These are phyloP conservation scores for Margaritispora aquatica DNA, from an alignment of 495 filamentous ascomycete species.

Conservation along the genomic window DNA sequence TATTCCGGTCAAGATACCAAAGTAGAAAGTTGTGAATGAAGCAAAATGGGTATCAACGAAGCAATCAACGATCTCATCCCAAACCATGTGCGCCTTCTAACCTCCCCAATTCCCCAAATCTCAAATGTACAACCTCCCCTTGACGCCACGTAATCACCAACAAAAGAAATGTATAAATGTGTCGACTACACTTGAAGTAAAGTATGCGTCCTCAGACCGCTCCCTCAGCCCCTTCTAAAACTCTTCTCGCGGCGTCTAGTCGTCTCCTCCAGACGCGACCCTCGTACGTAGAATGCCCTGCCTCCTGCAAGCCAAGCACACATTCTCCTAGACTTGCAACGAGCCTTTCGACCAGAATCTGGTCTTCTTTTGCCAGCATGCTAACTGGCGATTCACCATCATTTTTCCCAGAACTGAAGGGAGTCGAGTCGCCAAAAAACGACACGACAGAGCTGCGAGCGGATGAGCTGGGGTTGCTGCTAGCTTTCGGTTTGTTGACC, in stretches of 20 bases:
- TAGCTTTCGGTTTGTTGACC: slow-evolving; percentile 39
- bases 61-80: neutral
- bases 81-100: neutral
- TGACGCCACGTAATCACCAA: neutral
- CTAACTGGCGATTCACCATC: slow-evolving; percentile 34
- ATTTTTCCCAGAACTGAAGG: slow-evolving; percentile 21
- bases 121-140: neutral
- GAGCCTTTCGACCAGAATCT: slow-evolving; percentile 67
- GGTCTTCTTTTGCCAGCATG: slow-evolving; percentile 59
- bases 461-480: slow-evolving; percentile 25
- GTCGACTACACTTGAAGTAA: neutral
- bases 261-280: slow-evolving; percentile 57
- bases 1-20: neutral
- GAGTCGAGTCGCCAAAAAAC: slow-evolving; percentile 30
- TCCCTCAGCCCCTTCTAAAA: slow-evolving; percentile 56
- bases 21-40: neutral
- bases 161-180: neutral
- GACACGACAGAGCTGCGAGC: slow-evolving; percentile 32
- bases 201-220: slow-evolving; percentile 6
- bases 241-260: slow-evolving; percentile 65
- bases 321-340: slow-evolving; percentile 68
- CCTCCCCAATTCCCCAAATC: neutral
- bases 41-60: slow-evolving; percentile 17
- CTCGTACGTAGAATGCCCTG: slow-evolving; percentile 50
- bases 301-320: slow-evolving; percentile 61